Base-by-base conservation (phyloP, 441 rosid genomes). In the Erysimum cheiri region DNA sequence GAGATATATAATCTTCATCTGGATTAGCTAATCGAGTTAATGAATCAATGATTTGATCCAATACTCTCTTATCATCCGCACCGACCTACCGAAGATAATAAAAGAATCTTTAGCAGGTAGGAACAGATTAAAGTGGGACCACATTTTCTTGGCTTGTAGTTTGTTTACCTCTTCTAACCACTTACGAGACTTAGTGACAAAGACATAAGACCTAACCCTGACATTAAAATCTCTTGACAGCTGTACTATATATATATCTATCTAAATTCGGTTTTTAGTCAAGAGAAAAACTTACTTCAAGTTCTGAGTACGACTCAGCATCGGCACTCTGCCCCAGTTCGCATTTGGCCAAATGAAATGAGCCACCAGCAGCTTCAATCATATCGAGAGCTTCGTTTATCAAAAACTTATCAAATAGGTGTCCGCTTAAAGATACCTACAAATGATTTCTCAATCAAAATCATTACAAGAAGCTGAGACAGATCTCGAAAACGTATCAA, bases 371-470 rank as follows among this genome's bases (percentile, higher is more conserved):
- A 1, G 81, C 84, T 83, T 94, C 99, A 41, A 94, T 94, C 55
- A 85, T 85, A 72, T 95, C 97, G 74, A 95, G 81, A 55, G 99
- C 99, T 80, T 92, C 99, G 70, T 95, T 95, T 78, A 92, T 94
- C 70, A 92, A 82, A 80, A 90, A 94, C 67, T 85, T 80, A 81
- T 95, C 99, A 73, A 95, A 95, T 31, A 95, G 76, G 81, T 92
- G 98, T 55, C 99, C 99, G 67, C 91, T 87, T 65, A 95, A 65
- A 77, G 99, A 90, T 72, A 95, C 99, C 99, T 92, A 81, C 61
- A 69, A 53, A 70, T 71, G 33, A 74, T 49, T 78, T 53, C 31
- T 54, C 37, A 70, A 73, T 48, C 77, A 78, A 53, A 65, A 62
- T 17, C 65, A 65, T 67, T 36, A 71, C 60, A 54, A 55, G 55